Evolutionary conservation across 176 grass and related monocot species (phyloP).

Genomic region (Chloris gayana): DNA sequence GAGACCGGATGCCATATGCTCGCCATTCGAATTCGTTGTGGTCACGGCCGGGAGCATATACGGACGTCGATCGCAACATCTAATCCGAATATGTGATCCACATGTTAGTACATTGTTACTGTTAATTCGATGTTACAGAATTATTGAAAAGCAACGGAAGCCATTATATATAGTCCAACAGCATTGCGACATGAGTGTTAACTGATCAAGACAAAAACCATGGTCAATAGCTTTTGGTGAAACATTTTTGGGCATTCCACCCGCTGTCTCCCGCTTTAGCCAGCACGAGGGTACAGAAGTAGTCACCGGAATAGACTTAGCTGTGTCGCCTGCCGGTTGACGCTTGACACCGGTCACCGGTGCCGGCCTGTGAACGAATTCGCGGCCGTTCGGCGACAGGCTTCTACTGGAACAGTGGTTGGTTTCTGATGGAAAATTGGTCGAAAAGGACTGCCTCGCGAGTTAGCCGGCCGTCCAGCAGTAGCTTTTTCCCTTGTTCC

Average conservation of each 20-base stretch:
- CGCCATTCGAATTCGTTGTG: neutral
- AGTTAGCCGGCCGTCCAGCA: too few relatives aligned
- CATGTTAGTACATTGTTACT: too few relatives aligned
- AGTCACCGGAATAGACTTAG: neutral
- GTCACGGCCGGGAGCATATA: too few relatives aligned
- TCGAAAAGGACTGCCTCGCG: too few relatives aligned
- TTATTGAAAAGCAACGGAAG: too few relatives aligned
- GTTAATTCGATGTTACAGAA: too few relatives aligned
- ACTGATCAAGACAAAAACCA: neutral
- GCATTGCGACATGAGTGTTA: too few relatives aligned
- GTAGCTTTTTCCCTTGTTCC: neutral
- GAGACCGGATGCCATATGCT: too few relatives aligned
- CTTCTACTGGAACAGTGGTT: neutral
- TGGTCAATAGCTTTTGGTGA: neutral
- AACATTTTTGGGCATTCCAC: neutral
- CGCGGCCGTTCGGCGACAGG: conserved; percentile 18
- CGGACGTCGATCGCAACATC: too few relatives aligned
- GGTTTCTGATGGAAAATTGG: too few relatives aligned
- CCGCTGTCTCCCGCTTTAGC: conserved; percentile 36
- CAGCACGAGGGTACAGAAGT: neutral
- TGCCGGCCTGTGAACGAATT: too few relatives aligned
- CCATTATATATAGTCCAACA: neutral
- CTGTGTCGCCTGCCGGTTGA: neutral
- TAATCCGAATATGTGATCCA: too few relatives aligned
- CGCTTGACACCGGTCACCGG: neutral